Evolutionary conservation across 352 stramenopile genomes (phyloP).

Genomic region (Phytophthora fragariae): DNA sequence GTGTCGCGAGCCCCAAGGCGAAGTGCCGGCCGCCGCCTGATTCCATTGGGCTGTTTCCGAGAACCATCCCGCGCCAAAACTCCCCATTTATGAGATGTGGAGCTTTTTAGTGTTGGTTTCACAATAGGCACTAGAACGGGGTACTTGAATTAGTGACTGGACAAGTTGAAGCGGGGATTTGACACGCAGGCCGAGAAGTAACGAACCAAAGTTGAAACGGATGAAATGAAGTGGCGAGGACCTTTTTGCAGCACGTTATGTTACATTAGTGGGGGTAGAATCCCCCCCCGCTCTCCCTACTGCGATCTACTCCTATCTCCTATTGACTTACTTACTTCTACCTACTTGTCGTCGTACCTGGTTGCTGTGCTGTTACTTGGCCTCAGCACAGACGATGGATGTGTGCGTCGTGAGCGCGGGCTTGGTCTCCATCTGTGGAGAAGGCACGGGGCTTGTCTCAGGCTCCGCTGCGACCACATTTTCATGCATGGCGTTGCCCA

Average conservation of each 20-base stretch:
- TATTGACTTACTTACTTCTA: constrained; percentile 4
- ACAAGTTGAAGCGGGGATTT: constrained; percentile 35
- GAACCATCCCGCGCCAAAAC: constrained; percentile 42
- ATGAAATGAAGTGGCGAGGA: constrained; percentile 7
- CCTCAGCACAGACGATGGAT: neutral
- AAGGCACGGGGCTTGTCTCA: constrained; percentile 13
- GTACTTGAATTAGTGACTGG: constrained; percentile 8
- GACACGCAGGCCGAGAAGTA: constrained; percentile 5
- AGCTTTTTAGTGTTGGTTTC: constrained; percentile 31
- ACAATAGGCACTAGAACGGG: constrained; percentile 16
- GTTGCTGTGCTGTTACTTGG: constrained; percentile 8
- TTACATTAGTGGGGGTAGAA: constrained; percentile 14
- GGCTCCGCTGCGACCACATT: constrained; percentile 25
- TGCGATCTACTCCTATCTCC: constrained; percentile 1
- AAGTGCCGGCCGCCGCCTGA: constrained; percentile 40
- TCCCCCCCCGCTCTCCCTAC: constrained; percentile 22
- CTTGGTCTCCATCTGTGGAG: constrained; percentile 27
- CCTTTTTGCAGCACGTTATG: constrained; percentile 15
- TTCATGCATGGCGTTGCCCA: constrained; percentile 61
- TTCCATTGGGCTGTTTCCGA: constrained; percentile 45
- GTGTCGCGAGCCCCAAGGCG: constrained; percentile 30
- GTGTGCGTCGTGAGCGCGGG: neutral
- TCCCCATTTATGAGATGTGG: constrained; percentile 26
- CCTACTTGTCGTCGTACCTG: constrained; percentile 7
- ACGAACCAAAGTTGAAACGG: constrained; percentile 15